Percentiles rank a stretch among this genome's conserved stretches.
phyloP scores from a whole-genome alignment of 1,139 yeast genomes.

The Blastobotrys apis region DNA sequence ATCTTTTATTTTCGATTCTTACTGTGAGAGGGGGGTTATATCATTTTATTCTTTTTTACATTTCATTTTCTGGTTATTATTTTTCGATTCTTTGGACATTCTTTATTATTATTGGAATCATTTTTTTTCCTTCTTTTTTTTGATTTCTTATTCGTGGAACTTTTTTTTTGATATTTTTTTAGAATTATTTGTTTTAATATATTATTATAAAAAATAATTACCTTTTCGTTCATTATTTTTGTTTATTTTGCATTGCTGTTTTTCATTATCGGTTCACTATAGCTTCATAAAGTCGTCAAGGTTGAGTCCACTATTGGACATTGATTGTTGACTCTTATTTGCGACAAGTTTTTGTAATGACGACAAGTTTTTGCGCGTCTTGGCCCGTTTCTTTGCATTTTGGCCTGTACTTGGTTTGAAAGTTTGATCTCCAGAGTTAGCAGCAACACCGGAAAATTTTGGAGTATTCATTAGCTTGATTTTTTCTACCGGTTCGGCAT shows the following conservation, averaged over 20 bases:
- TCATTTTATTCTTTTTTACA: background rate
- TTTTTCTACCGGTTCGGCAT: background rate
- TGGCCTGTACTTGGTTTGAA: background rate
- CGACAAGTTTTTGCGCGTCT: conserved; percentile 10
- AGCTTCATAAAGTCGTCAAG: conserved; percentile 8
- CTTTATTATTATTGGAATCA: background rate
- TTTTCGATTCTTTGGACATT: background rate
- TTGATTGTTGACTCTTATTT: conserved; percentile 4
- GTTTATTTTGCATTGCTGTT: no score
- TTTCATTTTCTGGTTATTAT: background rate
- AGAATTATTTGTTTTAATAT: background rate
- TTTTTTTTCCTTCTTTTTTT: conserved; percentile 2
- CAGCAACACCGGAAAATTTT: background rate
- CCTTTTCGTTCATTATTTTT: background rate
- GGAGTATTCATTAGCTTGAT: background rate
- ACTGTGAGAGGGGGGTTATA: background rate
- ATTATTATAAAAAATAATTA: background rate
- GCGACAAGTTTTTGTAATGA: conserved; percentile 12
- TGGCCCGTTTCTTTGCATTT: conserved; percentile 8
- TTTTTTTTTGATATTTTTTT: background rate
- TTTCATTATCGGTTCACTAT: background rate
- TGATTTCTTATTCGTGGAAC: background rate
- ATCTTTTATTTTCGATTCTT: background rate
- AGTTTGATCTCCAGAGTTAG: background rate
- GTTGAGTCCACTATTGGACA: background rate